Percentiles rank a stretch among this genome's conserved stretches.
phyloP scores from a whole-genome alignment of 352 stramenopile genomes.

The Plasmopara muralis region DNA sequence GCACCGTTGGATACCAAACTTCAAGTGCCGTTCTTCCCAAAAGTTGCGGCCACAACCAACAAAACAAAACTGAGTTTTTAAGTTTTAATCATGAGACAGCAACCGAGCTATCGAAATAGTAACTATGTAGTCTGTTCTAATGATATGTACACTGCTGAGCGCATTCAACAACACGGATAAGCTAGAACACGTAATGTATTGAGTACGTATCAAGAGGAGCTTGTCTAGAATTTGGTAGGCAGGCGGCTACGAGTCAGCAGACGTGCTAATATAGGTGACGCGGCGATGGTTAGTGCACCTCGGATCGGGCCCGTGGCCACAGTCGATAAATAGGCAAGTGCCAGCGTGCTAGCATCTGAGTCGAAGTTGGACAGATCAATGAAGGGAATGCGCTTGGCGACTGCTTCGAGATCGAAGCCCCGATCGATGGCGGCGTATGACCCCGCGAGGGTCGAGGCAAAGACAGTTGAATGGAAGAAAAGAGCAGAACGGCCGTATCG shows the following conservation, averaged over 20 bases:
- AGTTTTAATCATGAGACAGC: background rate
- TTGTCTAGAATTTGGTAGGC: slow-evolving; percentile 17
- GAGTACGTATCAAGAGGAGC: slow-evolving; percentile 4
- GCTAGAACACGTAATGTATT: slow-evolving; percentile 1
- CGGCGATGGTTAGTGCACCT: slow-evolving; percentile 67
- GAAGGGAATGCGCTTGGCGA: slow-evolving; percentile 57
- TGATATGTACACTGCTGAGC: background rate
- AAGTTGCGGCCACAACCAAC: slow-evolving; percentile 12
- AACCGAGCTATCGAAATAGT: background rate
- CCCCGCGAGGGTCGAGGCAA: slow-evolving; percentile 91
- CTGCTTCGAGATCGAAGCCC: slow-evolving; percentile 53
- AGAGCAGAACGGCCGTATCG: slow-evolving; percentile 93
- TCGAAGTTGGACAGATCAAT: slow-evolving; percentile 66
- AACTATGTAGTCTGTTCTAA: background rate
- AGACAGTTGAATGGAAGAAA: slow-evolving; percentile 90
- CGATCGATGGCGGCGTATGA: slow-evolving; percentile 64
- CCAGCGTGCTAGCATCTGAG: slow-evolving; percentile 55
- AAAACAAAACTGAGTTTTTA: background rate
- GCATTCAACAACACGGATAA: background rate
- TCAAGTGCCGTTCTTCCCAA: slow-evolving; percentile 67
- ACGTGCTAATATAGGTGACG: slow-evolving; percentile 62
- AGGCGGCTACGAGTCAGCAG: slow-evolving; percentile 39
- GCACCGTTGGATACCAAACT: slow-evolving; percentile 61
- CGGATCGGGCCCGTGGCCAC: slow-evolving; percentile 71
- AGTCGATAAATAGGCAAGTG: slow-evolving; percentile 90